Evolutionary conservation across 441 rosid species (phyloP), one percentile per base, ranked within the genome.

Genomic region (Macaranga tanarius): DNA sequence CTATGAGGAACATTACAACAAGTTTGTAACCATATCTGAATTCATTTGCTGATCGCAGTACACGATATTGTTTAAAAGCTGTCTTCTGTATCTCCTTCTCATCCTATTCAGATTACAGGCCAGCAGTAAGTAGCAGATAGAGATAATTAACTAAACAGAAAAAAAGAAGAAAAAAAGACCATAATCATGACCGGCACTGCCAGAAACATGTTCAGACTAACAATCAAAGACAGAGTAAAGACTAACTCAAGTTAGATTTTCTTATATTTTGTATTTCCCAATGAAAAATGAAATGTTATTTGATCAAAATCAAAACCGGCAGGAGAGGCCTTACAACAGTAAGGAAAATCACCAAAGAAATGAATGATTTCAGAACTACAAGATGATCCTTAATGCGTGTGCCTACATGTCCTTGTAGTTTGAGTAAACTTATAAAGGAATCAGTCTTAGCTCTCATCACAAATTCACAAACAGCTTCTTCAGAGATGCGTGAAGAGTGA

Each of bases 1-100:
- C 48, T 59, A 67, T 12, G 17, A 23, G 44, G 72, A 75, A 68
- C 82, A 80, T 89, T 93, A 94, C 97, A 73, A 94, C 94, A 75
- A 92, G 91, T 83, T 90, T 94, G 92, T 94, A 92, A 77, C 99
- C 99, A 73, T 90, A 94, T 89, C 92, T 88, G 86, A 94, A 94
- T 62, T 92, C 92, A 0, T 87, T 82, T 25, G 97, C 88, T 0
- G 86, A 68, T 47, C 84, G 89, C 79, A 94, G 75, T 15, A 81
- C 85, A 34, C 95, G 96, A 70, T 80, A 79, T 77, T 92, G 97
- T 80, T 84, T 89, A 52, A 87, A 73, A 52, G 97, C 99, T 5
- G 93, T 89, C 87, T 89, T 89, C 69, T 90, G 93, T 76, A 90
- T 92, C 79, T 89, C 92, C 86, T 89, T 90, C 88, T 90, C 97